These are phyloP conservation scores for Rhizopus microsporus DNA, from an alignment of 371 early-diverging fungal species.

Conservation along the genomic window DNA sequence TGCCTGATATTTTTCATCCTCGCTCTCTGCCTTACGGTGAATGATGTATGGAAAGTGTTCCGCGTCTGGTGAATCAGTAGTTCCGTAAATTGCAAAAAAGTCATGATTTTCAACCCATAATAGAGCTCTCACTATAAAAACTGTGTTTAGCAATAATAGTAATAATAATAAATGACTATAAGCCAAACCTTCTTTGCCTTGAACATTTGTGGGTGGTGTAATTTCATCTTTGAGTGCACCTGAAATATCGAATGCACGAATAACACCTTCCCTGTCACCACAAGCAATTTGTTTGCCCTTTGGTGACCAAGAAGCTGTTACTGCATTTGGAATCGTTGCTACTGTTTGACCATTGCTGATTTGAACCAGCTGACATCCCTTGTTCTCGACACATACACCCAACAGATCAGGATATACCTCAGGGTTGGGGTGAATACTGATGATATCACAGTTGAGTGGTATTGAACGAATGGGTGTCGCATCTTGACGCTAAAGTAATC, in stretches of 20 bases:
- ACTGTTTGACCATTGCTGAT: slow-evolving; percentile 21
- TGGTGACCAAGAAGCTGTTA: slow-evolving; percentile 56
- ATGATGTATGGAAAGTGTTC: slow-evolving; percentile 17
- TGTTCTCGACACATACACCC: slow-evolving; percentile 30
- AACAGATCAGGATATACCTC: slow-evolving; percentile 35
- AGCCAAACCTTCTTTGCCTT: not conserved
- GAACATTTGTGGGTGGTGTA: not conserved
- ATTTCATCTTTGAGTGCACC: slow-evolving; percentile 33
- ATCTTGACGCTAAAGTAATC: slow-evolving; percentile 9
- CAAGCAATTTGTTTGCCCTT: slow-evolving; percentile 58
- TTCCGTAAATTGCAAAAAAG: slow-evolving; percentile 36
- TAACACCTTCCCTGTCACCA: slow-evolving; percentile 39
- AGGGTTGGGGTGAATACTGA: slow-evolving; percentile 47
- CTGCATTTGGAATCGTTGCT: slow-evolving; percentile 20
- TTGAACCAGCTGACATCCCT: slow-evolving; percentile 28
- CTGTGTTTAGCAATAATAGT: not conserved
- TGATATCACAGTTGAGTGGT: slow-evolving; percentile 21
- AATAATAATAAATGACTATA: not conserved
- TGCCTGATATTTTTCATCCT: slow-evolving; percentile 10
- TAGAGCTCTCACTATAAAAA: slow-evolving; percentile 39
- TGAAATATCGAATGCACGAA: slow-evolving; percentile 36
- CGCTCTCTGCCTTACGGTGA: not conserved
- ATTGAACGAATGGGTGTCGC: slow-evolving; percentile 20
- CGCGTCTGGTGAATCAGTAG: not conserved
- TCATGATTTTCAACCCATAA: slow-evolving; percentile 47